Evolutionary conservation across 2,329 filamentous ascomycete genomes (phyloP), one percentile per base, ranked within the genome.

Genomic region (Lachnellula hyalina): DNA sequence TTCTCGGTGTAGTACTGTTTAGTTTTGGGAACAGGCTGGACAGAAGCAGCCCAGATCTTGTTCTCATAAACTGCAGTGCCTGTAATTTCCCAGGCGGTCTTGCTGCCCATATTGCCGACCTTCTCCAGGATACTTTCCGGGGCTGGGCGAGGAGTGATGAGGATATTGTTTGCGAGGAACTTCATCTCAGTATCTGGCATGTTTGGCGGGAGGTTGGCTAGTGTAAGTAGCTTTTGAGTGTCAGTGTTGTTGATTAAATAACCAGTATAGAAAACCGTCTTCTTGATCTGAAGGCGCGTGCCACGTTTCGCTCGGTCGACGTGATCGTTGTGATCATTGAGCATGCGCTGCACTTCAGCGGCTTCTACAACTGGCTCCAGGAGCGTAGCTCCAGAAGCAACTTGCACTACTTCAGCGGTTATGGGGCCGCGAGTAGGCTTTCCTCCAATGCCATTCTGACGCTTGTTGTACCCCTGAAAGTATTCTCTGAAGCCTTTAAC

Each of bases 221-320:
- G 78, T 5, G 81, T 79, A 53, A 89, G 80, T 38, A 97, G 77
- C 53, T 81, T 83, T 66, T 88, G 82, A 2, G 86, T 86, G 69
- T 94, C 89, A 25, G 81, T 76, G 47, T 83, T 77, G 41, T 78
- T 78, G 61, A 99, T 86, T 72, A 96, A 83, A 72, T 99, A 97
- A 49, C 90, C 90, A 1, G 94, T 96, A 73, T 93, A 96, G 72
- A 91, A 90, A 49, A 96, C 86, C 1, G 85, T 90, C 68, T 92
- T 92, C 71, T 89, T 90, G 69, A 99, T 90, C 63, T 82, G 79
- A 57, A 94, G 77, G 46, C 73, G 72, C 35, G 75, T 72, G 17
- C 69, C 63, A 53, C 68, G 65, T 42, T 65, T 70, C 23, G 75
- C 72, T 44, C 70, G 69, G 42, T 66, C 67, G 41, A 86, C 72